Conservation (phyloP, 176 grass and related monocot species). For the Metroxylon sagu region DNA sequence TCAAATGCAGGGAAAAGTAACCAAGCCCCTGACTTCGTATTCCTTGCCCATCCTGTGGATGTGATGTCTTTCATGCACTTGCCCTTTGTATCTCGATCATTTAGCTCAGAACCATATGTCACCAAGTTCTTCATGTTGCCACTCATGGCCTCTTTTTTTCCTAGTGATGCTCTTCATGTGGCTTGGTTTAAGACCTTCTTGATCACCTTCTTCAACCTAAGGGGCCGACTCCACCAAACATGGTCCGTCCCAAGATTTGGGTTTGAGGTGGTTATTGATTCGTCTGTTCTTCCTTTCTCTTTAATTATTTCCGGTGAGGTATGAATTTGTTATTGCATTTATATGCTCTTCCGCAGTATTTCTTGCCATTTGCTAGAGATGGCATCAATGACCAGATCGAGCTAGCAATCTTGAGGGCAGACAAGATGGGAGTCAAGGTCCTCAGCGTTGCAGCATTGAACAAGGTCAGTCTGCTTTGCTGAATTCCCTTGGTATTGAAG, state of each 20-base stretch:
- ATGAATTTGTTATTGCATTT: too few relatives aligned
- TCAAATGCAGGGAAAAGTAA: constrained; percentile 53
- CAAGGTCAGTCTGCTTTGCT: constrained; percentile 31
- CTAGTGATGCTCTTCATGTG: constrained; percentile 48
- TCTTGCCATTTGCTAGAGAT: constrained; percentile 64
- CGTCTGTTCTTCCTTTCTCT: neutral
- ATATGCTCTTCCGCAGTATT: constrained; percentile 29
- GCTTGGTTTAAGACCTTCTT: constrained; percentile 74
- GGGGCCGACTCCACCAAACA: constrained; percentile 54
- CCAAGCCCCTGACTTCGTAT: constrained; percentile 68
- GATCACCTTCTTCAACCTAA: constrained; percentile 61
- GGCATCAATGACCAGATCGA: constrained; percentile 85
- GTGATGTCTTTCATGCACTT: constrained; percentile 63
- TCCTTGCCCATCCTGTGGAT: constrained; percentile 80
- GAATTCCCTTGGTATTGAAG: too few relatives aligned
- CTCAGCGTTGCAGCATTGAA: constrained; percentile 87
- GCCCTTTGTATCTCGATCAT: constrained; percentile 59
- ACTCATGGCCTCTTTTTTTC: constrained; percentile 45
- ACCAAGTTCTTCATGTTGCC: constrained; percentile 32
- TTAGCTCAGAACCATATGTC: constrained; percentile 45
- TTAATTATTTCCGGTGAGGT: neutral
- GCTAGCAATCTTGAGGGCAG: constrained; percentile 65
- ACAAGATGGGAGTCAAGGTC: constrained; percentile 86
- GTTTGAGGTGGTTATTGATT: constrained; percentile 46
- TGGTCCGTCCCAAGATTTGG: constrained; percentile 78